phyloP scores from a whole-genome alignment of 352 stramenopile genomes.

The Phytophthora sansomeana region DNA sequence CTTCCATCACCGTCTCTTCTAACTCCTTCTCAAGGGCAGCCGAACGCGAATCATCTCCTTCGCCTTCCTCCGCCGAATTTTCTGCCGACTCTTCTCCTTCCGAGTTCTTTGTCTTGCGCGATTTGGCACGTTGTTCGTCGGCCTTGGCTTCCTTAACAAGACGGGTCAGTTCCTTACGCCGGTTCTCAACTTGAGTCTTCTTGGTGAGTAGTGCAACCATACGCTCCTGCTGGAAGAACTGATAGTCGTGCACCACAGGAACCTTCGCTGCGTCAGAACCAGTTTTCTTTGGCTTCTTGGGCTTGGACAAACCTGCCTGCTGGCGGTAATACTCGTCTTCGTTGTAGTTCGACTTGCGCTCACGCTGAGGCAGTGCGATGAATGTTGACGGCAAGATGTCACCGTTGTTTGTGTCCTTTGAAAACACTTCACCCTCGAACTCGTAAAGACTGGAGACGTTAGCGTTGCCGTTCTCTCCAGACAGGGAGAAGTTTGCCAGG shows the following conservation, averaged over 20 bases:
- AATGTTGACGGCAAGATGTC: conserved; percentile 91
- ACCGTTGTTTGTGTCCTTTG: conserved; percentile 86
- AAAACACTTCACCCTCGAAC: conserved; percentile 91
- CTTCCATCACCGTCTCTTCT: conserved; percentile 77
- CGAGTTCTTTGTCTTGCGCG: conserved; percentile 75
- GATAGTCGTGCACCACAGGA: conserved; percentile 94
- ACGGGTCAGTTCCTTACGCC: conserved; percentile 83
- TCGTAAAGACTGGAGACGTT: conserved; percentile 88
- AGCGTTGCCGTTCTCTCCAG: conserved; percentile 83
- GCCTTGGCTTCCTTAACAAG: conserved; percentile 86
- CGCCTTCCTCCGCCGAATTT: conserved; percentile 73
- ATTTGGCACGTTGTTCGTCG: conserved; percentile 83
- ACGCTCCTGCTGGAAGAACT: conserved; percentile 94
- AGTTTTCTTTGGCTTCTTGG: conserved; percentile 91
- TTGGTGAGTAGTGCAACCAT: conserved; percentile 89
- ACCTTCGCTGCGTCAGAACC: conserved; percentile 90
- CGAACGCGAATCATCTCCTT: conserved; percentile 61
- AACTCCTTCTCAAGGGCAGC: conserved; percentile 83
- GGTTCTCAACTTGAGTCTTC: conserved; percentile 91
- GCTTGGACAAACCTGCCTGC: conserved; percentile 79
- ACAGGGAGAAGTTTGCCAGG: conserved; percentile 95
- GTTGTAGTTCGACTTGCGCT: conserved; percentile 95
- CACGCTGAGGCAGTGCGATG: conserved; percentile 84
- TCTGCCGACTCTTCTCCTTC: conserved; percentile 62
- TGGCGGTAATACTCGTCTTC: conserved; percentile 97